Evolutionary conservation across 331 rosid species (phyloP).

Genomic region (Ulmus americana): DNA sequence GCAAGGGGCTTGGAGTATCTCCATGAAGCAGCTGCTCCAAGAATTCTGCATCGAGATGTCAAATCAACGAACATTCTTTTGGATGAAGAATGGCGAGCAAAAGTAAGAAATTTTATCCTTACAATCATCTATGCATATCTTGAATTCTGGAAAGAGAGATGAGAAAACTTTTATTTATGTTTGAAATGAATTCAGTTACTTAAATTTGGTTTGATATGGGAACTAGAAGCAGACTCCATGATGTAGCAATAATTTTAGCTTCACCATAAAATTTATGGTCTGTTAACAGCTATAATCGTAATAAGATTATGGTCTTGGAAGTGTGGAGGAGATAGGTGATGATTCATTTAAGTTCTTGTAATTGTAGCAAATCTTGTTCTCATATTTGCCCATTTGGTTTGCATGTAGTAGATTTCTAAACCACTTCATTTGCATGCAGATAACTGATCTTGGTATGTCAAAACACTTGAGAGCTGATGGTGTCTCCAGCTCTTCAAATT

Average conservation of each 20-base stretch:
- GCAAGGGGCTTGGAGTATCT: constrained; percentile 97
- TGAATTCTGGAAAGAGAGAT: neutral
- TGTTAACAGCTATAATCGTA: neutral
- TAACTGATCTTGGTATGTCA: constrained; percentile 98
- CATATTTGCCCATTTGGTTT: neutral
- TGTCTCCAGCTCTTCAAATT: constrained; percentile 58
- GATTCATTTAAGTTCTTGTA: neutral
- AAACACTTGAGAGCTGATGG: constrained; percentile 63
- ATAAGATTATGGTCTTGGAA: neutral
- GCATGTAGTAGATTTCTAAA: neutral
- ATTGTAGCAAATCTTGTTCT: neutral
- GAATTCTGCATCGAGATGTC: constrained; percentile 87
- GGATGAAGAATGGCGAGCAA: constrained; percentile 77
- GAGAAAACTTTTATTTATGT: neutral
- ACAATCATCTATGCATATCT: neutral
- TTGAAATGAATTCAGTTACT: neutral
- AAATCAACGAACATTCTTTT: constrained; percentile 95
- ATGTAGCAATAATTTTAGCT: neutral
- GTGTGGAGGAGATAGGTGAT: neutral
- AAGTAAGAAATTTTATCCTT: constrained; percentile 42
- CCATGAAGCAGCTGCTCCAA: constrained; percentile 98
- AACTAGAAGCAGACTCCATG: constrained; percentile 7
- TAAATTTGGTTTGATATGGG: constrained; percentile 6
- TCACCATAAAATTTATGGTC: neutral
- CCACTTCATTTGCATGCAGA: constrained; percentile 38